phyloP scores from a whole-genome alignment of 371 early-diverging fungal genomes.

The Massospora cicadina region DNA sequence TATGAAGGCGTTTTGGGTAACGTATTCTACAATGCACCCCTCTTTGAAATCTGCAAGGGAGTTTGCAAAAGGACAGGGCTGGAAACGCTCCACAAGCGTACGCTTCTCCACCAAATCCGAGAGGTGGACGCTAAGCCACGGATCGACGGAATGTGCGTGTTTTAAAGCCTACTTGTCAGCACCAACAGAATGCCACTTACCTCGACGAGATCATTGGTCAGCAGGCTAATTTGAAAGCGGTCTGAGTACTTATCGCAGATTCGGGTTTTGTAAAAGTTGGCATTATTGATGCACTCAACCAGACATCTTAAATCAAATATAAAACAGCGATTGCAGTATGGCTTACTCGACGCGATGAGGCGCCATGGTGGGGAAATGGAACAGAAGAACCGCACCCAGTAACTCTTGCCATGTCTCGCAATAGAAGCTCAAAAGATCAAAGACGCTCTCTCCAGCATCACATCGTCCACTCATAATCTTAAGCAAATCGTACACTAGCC shows the following conservation, averaged over 20 bases:
- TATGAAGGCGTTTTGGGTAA: neutral
- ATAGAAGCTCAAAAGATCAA: neutral
- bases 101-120: neutral
- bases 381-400: neutral
- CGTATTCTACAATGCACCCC: neutral
- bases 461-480: neutral
- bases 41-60: neutral
- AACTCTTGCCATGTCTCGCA: neutral
- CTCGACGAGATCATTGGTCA: neutral
- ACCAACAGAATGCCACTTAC: neutral
- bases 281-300: neutral
- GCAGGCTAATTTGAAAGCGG: neutral
- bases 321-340: neutral
- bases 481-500: neutral
- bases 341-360: neutral
- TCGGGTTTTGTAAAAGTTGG: neutral
- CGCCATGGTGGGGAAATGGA: neutral
- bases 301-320: neutral
- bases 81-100: neutral
- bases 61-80: neutral
- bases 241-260: neutral
- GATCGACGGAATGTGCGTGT: neutral
- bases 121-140: neutral
- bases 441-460: neutral
- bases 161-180: neutral